Base-by-base conservation (phyloP, 2,329 filamentous ascomycete species). In the Aspergillus fumigatus region DNA sequence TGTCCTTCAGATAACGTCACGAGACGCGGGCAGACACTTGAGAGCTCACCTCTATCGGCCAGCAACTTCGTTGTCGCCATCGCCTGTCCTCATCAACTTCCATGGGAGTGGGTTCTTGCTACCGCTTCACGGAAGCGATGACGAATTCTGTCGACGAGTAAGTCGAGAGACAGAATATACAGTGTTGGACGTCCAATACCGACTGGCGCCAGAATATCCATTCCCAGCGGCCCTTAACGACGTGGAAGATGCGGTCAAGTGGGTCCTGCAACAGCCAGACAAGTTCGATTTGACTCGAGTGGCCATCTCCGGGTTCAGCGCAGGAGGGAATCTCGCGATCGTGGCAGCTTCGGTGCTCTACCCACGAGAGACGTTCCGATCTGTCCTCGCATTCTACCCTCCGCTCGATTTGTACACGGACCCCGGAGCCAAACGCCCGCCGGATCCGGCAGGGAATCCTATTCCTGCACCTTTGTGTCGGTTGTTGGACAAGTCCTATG, bases 221-320 rank as follows among this genome's bases (percentile, higher is more conserved):
- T 78, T 75, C 57, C 75, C 75, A 9, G 72, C 73, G 3, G 68
- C 73, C 0, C 57, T 75, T 27, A 64, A 77, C 35, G 74, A 78
- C 55, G 72, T 67, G n/a, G 73, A 75, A 59, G 74, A 77, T 61
- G 64, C 62, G 5, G 62, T 77, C 38, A 66, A 65, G 19, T 76
- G 70, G 59, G 69, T 74, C 1, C 65, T 73, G 2, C 52, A 65
- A n/a, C 71, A 67, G 4, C 66, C 69, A 1, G 62, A 71, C 3
- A 53, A 67, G 6, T 78, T 73, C 58, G 70, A 78, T 43, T 27
- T 54, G 3, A 59, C 58, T 14, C 66, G 63, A 8, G 56, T 79
- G 8, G 68, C 69, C 1, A 54, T 77, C 9, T 73, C 69, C 6
- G 77, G 76, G 3, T 79, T 78, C 65, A 78, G 75, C 53, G 75